These are phyloP conservation scores for Lecanicillium sp. DNA, from an alignment of 2,329 filamentous ascomycete species.

Conservation along the genomic window DNA sequence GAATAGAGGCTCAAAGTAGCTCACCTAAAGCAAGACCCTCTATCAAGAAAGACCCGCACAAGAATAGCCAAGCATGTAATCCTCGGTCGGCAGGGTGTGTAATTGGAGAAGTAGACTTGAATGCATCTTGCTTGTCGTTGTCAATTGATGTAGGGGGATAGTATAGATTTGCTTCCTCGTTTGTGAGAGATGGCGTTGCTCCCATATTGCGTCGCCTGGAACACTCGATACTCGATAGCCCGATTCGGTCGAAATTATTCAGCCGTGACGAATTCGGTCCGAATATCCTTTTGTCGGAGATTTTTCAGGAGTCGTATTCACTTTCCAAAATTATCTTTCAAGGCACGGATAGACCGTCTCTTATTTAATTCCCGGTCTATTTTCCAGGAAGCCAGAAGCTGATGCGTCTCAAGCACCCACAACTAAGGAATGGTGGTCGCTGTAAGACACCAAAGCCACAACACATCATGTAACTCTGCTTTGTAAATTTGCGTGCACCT, in stretches of 20 bases:
- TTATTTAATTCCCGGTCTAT: neutral
- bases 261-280: neutral
- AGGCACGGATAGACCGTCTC: neutral
- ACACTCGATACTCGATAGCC: neutral
- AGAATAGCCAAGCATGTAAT: slow-evolving; percentile 30
- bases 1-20: neutral
- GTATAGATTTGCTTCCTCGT: slow-evolving; percentile 1
- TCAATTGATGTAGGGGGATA: neutral
- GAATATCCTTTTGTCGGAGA: neutral
- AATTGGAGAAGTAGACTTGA: neutral
- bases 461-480: neutral
- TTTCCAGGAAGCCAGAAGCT: neutral
- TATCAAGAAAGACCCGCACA: slow-evolving; percentile 20
- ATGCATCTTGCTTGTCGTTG: neutral
- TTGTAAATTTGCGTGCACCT: neutral
- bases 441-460: slow-evolving; percentile 7
- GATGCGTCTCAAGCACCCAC: neutral
- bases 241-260: neutral
- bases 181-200: neutral
- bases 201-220: neutral
- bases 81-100: slow-evolving; percentile 17
- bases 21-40: slow-evolving; percentile 18
- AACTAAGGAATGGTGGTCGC: neutral
- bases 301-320: neutral
- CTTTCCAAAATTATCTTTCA: neutral